Evolutionary conservation across 2,329 filamentous ascomycete species (phyloP), one percentile per base, ranked within the genome.

Genomic region (Ophiocordyceps robertsii): DNA sequence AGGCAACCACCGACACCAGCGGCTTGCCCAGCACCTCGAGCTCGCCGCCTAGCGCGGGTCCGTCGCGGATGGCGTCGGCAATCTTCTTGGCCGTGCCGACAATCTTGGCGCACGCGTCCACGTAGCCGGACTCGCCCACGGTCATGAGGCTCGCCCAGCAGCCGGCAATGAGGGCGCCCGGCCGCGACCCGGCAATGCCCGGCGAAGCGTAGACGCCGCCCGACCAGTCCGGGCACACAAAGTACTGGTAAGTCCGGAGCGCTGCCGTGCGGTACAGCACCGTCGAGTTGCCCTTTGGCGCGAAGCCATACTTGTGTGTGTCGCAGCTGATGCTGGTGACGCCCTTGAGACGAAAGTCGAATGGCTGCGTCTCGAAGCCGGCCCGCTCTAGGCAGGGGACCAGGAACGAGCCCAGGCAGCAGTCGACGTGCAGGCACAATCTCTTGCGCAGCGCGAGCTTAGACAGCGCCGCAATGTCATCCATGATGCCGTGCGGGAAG

Each of bases 271-370:
- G 86, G 72, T 98, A 98, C 36, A 98, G 73, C 13, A 95, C 73
- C 1, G 88, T 92, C 41, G 84, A 92, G 72, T 94, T 98, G 51
- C 92, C 92, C 68, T 98, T 98, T 42, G 92, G 92, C 1, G 92
- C 92, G 58, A 98, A 98, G 32, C 92, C 92, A 60, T 98, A 98
- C 63, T 98, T 98, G 74, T 98, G 92, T 3, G 92, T 98, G 61
- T 98, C 92, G 61, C 89, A 93, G 51, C 81, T 88, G 62, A 98
- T 96, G 61, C 83, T 90, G 4, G 90, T 95, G 32, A 98, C 92
- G 53, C 92, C 92, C 51, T 85, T 87, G 45, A 93, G 79, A 43
- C 84, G 80, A 75, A 98, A 98, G 62, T 98, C 92, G 58, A 96
- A 96, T 6, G 79, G 80, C 52, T 83, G 79, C 19, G 84, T 75